phyloP scores from a whole-genome alignment of 2,329 filamentous ascomycete species.

The Monilinia fructigena region DNA sequence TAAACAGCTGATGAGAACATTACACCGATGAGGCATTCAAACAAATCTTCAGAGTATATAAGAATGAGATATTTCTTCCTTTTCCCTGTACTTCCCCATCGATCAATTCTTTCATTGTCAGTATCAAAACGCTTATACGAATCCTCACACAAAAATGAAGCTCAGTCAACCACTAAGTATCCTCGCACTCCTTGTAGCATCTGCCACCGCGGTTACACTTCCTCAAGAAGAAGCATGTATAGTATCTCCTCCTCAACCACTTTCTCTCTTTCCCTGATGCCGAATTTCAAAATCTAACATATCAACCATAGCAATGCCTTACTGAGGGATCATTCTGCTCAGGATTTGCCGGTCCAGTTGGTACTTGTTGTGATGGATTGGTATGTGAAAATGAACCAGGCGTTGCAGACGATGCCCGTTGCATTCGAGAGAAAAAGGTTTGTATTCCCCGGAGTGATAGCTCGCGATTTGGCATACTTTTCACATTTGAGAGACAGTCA shows the following conservation, averaged over 20 bases:
- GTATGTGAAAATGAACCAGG: not conserved
- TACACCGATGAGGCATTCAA: not conserved
- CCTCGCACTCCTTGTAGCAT: slow-evolving; percentile 2
- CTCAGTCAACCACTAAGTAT: slow-evolving; percentile 15
- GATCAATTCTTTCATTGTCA: not conserved
- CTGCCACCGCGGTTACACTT: not conserved
- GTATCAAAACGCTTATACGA: not conserved
- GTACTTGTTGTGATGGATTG: slow-evolving; percentile 12
- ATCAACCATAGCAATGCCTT: slow-evolving; percentile 8
- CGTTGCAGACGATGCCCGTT: slow-evolving; percentile 17
- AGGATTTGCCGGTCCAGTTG: slow-evolving; percentile 15
- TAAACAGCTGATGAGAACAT: slow-evolving; percentile 15
- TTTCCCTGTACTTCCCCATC: not conserved
- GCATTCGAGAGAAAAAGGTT: slow-evolving; percentile 16
- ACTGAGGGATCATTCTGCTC: not conserved
- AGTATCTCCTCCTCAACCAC: not conserved
- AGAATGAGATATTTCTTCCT: not conserved
- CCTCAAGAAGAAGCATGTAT: slow-evolving; percentile 9
- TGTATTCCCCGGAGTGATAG: not conserved
- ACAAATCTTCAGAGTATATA: slow-evolving; percentile 9
- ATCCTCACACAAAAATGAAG: slow-evolving; percentile 10
- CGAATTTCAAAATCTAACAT: not conserved
- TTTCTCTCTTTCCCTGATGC: not conserved
- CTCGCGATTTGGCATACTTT: not conserved
- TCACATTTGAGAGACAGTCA: not conserved